Percentiles rank a stretch among this genome's conserved stretches.
Evolutionary conservation across 768 basidiomycete species (phyloP).

Genomic region (Trametopsis cervina): DNA sequence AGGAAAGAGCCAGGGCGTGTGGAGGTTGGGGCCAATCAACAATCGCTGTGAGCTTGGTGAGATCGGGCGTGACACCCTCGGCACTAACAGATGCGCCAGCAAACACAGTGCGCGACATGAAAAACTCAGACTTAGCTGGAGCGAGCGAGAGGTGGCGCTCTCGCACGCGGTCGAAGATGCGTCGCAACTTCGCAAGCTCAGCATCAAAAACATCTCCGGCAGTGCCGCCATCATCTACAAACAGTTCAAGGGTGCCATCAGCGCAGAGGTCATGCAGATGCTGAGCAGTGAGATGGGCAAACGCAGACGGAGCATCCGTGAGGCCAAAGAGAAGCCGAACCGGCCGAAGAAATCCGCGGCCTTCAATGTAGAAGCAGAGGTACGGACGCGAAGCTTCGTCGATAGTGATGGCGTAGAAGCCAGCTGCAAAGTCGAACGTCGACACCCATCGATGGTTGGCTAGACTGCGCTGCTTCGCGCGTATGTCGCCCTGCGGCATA

Average conservation of each 20-base stretch:
- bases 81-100: slow-evolving; percentile 28
- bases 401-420: slow-evolving; percentile 25
- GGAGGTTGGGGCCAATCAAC: slow-evolving; percentile 26
- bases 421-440: slow-evolving; percentile 32
- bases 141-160: slow-evolving; percentile 29
- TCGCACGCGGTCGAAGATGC: slow-evolving; percentile 23
- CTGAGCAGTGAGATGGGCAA: slow-evolving; percentile 18
- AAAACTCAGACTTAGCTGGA: slow-evolving; percentile 28
- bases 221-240: slow-evolving; percentile 33
- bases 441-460: slow-evolving; percentile 30
- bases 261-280: slow-evolving; percentile 9
- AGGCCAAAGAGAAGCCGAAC: slow-evolving; percentile 34
- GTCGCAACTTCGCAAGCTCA: slow-evolving; percentile 18
- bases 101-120: slow-evolving; percentile 30
- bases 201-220: slow-evolving; percentile 27
- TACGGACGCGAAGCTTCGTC: slow-evolving; percentile 16
- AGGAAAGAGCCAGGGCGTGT: slow-evolving; percentile 22
- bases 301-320: slow-evolving; percentile 31
- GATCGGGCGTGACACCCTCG: slow-evolving; percentile 26
- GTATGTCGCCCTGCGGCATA: slow-evolving; percentile 28
- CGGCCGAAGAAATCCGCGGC: slow-evolving; percentile 31
- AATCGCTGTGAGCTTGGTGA: slow-evolving; percentile 31
- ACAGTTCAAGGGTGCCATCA: slow-evolving; percentile 22
- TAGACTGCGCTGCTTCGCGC: slow-evolving; percentile 30
- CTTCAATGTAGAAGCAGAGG: slow-evolving; percentile 31